Base-by-base conservation (phyloP, 2,329 filamentous ascomycete genomes). In the Aspergillus sp. region DNA sequence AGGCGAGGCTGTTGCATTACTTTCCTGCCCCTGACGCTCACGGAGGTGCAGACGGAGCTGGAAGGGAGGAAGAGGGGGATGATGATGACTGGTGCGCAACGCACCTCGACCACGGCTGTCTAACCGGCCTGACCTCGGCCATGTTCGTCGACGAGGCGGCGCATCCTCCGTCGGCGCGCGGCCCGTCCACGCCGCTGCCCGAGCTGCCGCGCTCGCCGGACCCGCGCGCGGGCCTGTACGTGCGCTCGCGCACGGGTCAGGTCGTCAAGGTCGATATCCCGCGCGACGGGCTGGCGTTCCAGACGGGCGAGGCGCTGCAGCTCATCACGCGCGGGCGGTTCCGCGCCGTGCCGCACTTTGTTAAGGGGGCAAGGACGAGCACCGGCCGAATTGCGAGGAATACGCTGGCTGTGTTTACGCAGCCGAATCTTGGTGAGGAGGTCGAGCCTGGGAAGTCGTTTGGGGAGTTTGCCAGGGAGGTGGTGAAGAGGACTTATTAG, bases 331-430 rank as follows among this genome's bases (percentile, higher is more conserved):
- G 82, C n/a, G 94, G 94, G 9, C 86, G 84, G 65, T 96, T 99
- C 78, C 90, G 88, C 73, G 94, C 94, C 1, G 94, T 97, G 55
- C 93, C 94, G 60, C 94, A 99, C 77, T 97, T 96, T 71, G 94
- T 99, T 7, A 82, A 88, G 59, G 93, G 92, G 0, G 86, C 88
- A 4, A 80, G 82, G 58, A 77, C 82, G 1, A n/a, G 81, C 78
- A 77, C 76, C 2, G 75, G 76, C 23, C 25, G 25, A 3, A 81
- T 92, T 54, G 88, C 88, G 23, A 78, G 88, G 54, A 97, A 97
- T 74, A 99, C 94, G 9, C 74, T 99, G 60, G 94, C 94, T 0
- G 91, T 97, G 9, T 99, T 97, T 67, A 99, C 93, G 53, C 94
- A 99, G 80, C 94, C 94, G 20, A 96, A 97, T 75, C 72, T 97